Evolutionary conservation across 331 rosid species (phyloP), one percentile per base, ranked within the genome.

Genomic region (Malus hybrid): DNA sequence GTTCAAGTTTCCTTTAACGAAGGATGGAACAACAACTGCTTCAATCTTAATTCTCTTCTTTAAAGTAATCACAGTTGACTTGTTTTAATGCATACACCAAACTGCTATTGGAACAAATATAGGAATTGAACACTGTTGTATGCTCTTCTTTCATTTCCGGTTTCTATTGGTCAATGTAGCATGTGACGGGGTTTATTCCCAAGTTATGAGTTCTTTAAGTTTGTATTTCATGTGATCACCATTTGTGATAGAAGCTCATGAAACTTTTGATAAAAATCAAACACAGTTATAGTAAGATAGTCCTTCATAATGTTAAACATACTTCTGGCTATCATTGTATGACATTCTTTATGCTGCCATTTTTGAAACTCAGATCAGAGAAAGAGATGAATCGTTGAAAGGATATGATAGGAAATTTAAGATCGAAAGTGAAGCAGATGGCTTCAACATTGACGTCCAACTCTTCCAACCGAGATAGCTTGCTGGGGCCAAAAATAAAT

Each of bases 311-410:
- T 50, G 15, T 13, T 32, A 48, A 50, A 46, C 10, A 61, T 57
- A 20, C n/a, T 24, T 71, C 67, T 72, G 66, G 68, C 67, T 82
- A 44, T 80, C 10, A 8, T 71, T 66, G 36, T 77, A 63, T 82
- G 56, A 81, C 56, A 60, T 39, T 76, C 66, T 75, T 73, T 56
- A 12, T 77, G 34, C 11, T 76, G 78, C 55, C 24, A 69, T 26
- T 30, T 63, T 58, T 83, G 84, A 68, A 81, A 46, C 74, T 73
- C 88, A 94, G 99, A 70, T 70, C 96, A 58, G 91, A 92, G 79
- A 94, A 94, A 80, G 99, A 94, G 86, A 86, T 94, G 93, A 94
- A 94, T 82, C 99, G 99, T 26, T 96, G 97, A 77, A 90, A 83
- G 84, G 96, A 92, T 73, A 88, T 80, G 87, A 76, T 94, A 66